These are phyloP conservation scores for Silene conica DNA, from an alignment of 148 eudicot genomes.

Conservation along the genomic window DNA sequence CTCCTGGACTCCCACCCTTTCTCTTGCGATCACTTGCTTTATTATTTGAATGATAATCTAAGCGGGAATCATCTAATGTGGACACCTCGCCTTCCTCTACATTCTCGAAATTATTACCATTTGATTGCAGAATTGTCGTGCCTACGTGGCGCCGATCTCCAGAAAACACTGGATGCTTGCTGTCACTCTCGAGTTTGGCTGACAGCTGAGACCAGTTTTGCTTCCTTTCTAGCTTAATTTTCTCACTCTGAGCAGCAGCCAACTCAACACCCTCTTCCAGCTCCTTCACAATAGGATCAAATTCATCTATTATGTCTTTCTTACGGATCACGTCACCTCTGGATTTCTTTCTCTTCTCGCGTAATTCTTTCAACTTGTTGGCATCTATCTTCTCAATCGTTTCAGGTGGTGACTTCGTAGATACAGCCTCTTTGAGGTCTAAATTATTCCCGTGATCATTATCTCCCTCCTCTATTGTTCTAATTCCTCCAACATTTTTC, in stretches of 20 bases:
- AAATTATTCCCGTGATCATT: slow-evolving; percentile 38
- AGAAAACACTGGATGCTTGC: too few relatives aligned
- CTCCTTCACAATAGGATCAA: slow-evolving; percentile 81
- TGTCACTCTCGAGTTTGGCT: slow-evolving; percentile 30
- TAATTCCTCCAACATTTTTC: slow-evolving; percentile 37
- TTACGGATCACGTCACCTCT: slow-evolving; percentile 52
- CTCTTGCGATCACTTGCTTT: slow-evolving; percentile 59
- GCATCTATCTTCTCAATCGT: slow-evolving; percentile 59
- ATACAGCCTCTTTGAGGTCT: slow-evolving; percentile 42
- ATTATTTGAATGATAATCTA: slow-evolving; percentile 52
- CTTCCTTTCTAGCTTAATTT: slow-evolving; percentile 53
- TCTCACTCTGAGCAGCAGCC: slow-evolving; percentile 62
- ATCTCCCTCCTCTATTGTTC: slow-evolving; percentile 44
- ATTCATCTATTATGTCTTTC: slow-evolving; percentile 70
- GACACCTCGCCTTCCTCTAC: slow-evolving; percentile 92
- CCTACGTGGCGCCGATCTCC: slow-evolving; percentile 30
- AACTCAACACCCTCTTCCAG: slow-evolving; percentile 90
- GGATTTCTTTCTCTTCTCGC: slow-evolving; percentile 69
- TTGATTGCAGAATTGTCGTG: slow-evolving; percentile 34
- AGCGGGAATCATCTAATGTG: slow-evolving; percentile 45
- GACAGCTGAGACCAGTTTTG: slow-evolving; percentile 47
- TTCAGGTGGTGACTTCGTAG: slow-evolving; percentile 62
- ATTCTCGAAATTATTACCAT: slow-evolving; percentile 40
- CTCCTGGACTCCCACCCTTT: slow-evolving; percentile 60
- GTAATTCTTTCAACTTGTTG: slow-evolving; percentile 72